These are phyloP conservation scores for Oryza longistaminata DNA, from an alignment of 176 grass and related monocot species.

Conservation along the genomic window DNA sequence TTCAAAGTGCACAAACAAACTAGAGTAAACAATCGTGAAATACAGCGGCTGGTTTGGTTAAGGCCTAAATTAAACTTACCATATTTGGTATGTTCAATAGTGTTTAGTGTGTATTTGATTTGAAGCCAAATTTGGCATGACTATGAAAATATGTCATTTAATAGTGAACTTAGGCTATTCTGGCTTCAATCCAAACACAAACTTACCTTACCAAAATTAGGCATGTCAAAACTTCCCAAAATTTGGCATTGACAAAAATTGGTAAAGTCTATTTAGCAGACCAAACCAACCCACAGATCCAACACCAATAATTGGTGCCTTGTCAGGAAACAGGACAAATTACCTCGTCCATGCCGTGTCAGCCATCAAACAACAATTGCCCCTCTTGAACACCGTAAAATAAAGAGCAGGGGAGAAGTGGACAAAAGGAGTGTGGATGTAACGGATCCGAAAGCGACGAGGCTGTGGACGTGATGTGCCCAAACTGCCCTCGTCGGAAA, in stretches of 20 bases:
- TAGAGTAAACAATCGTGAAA: background rate
- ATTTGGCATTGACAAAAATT: too few relatives aligned
- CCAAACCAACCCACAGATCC: background rate
- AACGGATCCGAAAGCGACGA: constrained; percentile 27
- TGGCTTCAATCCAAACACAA: too few relatives aligned
- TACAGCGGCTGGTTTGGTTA: fast-evolving
- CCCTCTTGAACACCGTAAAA: background rate
- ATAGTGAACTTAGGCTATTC: too few relatives aligned
- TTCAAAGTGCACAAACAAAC: too few relatives aligned
- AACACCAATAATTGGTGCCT: background rate
- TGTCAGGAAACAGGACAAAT: background rate
- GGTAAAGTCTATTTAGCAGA: too few relatives aligned
- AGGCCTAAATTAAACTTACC: too few relatives aligned
- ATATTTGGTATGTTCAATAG: too few relatives aligned
- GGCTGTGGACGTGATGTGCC: background rate
- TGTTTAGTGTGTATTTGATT: too few relatives aligned
- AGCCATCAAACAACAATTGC: background rate
- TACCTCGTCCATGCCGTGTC: background rate
- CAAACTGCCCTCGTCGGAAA: constrained; percentile 8
- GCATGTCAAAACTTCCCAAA: too few relatives aligned
- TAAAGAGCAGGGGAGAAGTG: background rate
- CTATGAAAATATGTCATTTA: too few relatives aligned
- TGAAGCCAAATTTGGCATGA: too few relatives aligned
- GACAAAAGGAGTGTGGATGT: constrained; percentile 27
- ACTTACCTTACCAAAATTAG: too few relatives aligned